phyloP scores from a whole-genome alignment of 1,284 basidiomycete species.

The Ceratobasidium sp. region DNA sequence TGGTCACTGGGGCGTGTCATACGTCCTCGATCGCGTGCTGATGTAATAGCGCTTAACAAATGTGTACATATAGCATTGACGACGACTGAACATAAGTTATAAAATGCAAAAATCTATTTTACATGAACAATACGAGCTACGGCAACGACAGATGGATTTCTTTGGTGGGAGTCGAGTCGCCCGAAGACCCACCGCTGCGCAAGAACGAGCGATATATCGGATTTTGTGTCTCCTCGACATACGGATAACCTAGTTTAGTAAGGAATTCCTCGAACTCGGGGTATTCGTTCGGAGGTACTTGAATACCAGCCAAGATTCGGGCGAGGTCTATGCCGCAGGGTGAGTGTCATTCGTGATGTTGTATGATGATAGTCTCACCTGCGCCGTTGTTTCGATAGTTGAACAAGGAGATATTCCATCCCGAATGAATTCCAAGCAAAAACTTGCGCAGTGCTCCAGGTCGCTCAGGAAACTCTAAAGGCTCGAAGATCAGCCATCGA shows the following conservation, averaged over 20 bases:
- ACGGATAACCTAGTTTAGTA: constrained; percentile 81
- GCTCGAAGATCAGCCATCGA: not conserved
- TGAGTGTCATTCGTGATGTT: constrained; percentile 33
- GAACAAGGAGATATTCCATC: constrained; percentile 96
- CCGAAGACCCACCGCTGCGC: constrained; percentile 32
- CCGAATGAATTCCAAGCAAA: constrained; percentile 77
- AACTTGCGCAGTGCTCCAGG: constrained; percentile 93
- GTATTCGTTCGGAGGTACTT: constrained; percentile 77
- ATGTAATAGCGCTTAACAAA: constrained; percentile 14
- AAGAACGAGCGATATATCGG: constrained; percentile 84
- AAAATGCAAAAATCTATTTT: constrained; percentile 51
- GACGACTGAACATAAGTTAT: constrained; percentile 10
- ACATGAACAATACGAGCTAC: constrained; percentile 59
- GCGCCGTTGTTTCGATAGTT: constrained; percentile 98
- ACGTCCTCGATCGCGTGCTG: constrained; percentile 13
- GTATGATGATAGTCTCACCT: constrained; percentile 61
- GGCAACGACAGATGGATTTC: constrained; percentile 50
- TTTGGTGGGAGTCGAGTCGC: constrained; percentile 18
- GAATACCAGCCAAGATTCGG: constrained; percentile 91
- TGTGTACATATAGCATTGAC: constrained; percentile 40
- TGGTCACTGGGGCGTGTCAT: constrained; percentile 26
- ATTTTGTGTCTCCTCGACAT: constrained; percentile 93
- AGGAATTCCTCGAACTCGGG: constrained; percentile 78
- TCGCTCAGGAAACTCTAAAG: constrained; percentile 92
- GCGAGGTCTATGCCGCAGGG: constrained; percentile 71